These are phyloP conservation scores for Haberlea rhodopensis DNA, from an alignment of 257 asterid genomes.

Conservation along the genomic window DNA sequence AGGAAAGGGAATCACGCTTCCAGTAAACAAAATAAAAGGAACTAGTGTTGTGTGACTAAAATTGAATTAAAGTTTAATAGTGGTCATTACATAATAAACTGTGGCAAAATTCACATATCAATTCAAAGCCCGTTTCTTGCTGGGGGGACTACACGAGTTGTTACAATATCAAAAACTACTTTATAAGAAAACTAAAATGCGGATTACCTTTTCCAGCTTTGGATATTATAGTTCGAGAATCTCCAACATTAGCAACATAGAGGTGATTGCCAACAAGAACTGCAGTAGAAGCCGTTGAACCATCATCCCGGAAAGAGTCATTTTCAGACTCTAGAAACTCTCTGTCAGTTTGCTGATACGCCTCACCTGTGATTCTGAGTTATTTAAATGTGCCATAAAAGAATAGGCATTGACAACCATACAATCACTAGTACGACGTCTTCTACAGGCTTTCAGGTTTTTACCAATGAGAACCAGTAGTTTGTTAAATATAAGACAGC, in stretches of 20 bases:
- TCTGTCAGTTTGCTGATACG: conserved; percentile 77
- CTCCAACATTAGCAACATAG: conserved; percentile 99
- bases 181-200: conserved; percentile 7
- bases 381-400: conserved; percentile 11
- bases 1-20: not conserved
- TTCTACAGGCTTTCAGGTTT: not conserved
- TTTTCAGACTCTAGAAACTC: conserved; percentile 87
- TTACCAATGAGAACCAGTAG: too few relatives aligned
- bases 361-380: conserved; percentile 59
- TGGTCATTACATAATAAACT: too few relatives aligned
- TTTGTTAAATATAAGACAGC: too few relatives aligned
- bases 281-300: conserved; percentile 92
- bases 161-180: not conserved
- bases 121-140: not conserved
- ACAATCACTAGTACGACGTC: not conserved
- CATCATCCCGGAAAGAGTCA: conserved; percentile 93
- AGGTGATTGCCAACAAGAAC: conserved; percentile 89
- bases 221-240: conserved; percentile 89
- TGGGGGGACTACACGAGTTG: not conserved
- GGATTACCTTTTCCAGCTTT: conserved; percentile 85
- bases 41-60: too few relatives aligned
- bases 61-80: too few relatives aligned
- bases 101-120: not conserved
- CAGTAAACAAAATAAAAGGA: too few relatives aligned
- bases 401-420: not conserved